Conservation (phyloP, 805 yeast genomes). For the Kodamaea kaohsiungensis region DNA sequence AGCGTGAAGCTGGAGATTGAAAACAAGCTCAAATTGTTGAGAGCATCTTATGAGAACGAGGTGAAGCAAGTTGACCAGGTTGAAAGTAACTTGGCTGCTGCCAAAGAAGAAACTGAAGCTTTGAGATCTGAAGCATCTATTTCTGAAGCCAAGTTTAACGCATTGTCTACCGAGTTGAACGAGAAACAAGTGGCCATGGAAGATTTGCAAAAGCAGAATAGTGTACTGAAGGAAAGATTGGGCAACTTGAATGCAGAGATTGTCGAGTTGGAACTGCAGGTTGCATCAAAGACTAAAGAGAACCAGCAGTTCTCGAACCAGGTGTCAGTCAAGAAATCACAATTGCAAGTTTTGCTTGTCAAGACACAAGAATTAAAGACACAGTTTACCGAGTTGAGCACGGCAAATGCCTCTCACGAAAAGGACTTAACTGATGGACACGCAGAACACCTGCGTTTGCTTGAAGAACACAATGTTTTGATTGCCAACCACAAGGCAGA, state of each 20-base stretch:
- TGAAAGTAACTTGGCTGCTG: slow-evolving; percentile 58
- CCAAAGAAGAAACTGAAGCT: slow-evolving; percentile 67
- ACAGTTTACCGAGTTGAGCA: slow-evolving; percentile 4
- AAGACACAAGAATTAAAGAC: slow-evolving; percentile 41
- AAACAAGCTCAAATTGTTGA: slow-evolving; percentile 63
- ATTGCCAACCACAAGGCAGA: slow-evolving; percentile 1
- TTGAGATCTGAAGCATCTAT: slow-evolving; percentile 71
- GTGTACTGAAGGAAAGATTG: slow-evolving; percentile 65
- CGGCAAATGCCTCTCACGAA: slow-evolving; percentile 1
- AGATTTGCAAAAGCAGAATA: slow-evolving; percentile 67
- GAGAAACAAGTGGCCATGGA: slow-evolving; percentile 61
- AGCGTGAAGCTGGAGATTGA: slow-evolving; percentile 71
- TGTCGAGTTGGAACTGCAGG: slow-evolving; percentile 55
- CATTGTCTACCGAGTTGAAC: slow-evolving; percentile 64
- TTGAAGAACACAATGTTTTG: slow-evolving; percentile 12
- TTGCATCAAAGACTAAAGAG: slow-evolving; percentile 53
- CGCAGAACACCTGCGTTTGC: slow-evolving; percentile 7
- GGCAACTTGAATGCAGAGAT: slow-evolving; percentile 67
- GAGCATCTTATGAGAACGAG: slow-evolving; percentile 75
- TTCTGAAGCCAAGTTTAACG: slow-evolving; percentile 76
- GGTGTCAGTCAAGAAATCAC: slow-evolving; percentile 66
- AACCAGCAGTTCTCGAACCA: slow-evolving; percentile 63
- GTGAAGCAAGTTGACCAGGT: slow-evolving; percentile 73
- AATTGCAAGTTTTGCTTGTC: slow-evolving; percentile 62
- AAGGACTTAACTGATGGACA: slow-evolving; percentile 5